These are phyloP conservation scores for Pseudogymnoascus sp. DNA, from an alignment of 2,329 filamentous ascomycete genomes.

Conservation along the genomic window DNA sequence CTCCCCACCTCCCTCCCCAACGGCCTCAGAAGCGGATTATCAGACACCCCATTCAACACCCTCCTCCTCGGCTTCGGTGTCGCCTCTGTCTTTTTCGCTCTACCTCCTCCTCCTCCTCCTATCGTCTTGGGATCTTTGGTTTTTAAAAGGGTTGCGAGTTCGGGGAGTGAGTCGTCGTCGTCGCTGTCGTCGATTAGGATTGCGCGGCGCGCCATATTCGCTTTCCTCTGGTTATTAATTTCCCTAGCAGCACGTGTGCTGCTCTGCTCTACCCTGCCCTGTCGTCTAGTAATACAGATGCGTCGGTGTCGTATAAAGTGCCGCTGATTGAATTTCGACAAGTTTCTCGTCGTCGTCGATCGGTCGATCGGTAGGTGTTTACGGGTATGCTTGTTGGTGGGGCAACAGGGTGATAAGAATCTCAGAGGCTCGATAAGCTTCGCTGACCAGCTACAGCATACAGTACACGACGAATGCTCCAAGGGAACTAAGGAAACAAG, in stretches of 20 bases:
- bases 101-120: not conserved
- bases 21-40: slow-evolving; percentile 22
- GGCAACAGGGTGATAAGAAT: not conserved
- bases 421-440: too few species aligned
- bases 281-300: not conserved
- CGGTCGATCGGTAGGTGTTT: not conserved
- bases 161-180: slow-evolving; percentile 17
- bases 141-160: slow-evolving; percentile 11
- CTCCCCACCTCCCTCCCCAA: slow-evolving; percentile 8
- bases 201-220: not conserved
- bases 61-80: slow-evolving; percentile 19
- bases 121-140: not conserved
- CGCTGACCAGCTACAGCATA: not conserved
- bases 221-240: not conserved
- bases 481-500: not conserved
- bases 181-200: slow-evolving; percentile 15
- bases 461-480: not conserved
- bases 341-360: not conserved
- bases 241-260: not conserved
- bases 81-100: not conserved
- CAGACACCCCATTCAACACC: slow-evolving; percentile 16
- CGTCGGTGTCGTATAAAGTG: not conserved
- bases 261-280: not conserved
- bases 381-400: not conserved
- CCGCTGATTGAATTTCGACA: not conserved